Base-by-base conservation (phyloP, 2,329 filamentous ascomycete genomes). In the Nakataea oryzae region DNA sequence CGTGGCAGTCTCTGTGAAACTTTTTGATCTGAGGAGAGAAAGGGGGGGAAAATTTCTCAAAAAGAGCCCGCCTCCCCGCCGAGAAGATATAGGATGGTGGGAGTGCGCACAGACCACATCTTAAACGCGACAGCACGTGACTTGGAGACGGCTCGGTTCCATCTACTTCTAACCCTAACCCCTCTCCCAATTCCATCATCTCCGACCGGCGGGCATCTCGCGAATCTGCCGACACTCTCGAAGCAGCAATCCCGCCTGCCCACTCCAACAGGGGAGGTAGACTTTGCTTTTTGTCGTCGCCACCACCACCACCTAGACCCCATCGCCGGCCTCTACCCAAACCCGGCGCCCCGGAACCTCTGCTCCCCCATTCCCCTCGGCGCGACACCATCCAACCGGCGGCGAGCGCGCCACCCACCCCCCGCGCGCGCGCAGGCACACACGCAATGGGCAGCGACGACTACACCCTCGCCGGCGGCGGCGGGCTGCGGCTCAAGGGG, bases 401-500 rank as follows among this genome's bases (percentile, higher is more conserved):
- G 17, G 41, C 41, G 17, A 21, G n/a, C 41, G 41, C 41, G 41
- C 34, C 11, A 26, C 28, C 17, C 21, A 24, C 24, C 50, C 24
- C 1, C 3, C 21, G 30, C 29, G 11, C 27, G 28, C 57, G 7
- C 27, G 12, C 26, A 32, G 50, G 41, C 7, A 34, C 21, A 2
- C 28, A 26, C 28, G 66, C 56, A 57, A 92, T 92, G 89, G 83
- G 87, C 28, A 81, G 85, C 62, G 87, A 90, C 73, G 90, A 96
- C 68, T 96, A 96, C 78, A 75, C 81, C 65, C 75, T 79, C 62
- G 81, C 83, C 64, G 81, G 85, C 63, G 85, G 87, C 69, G 91
- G 91, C 68, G 88, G 88, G 64, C 83, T 97, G 41, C 93, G 91
- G 72, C 83, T 97, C 64, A 97, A 97, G 78, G 91, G 92, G 70